Evolutionary conservation across 2,329 filamentous ascomycete species (phyloP).

Genomic region (Colletotrichum tofieldiae): DNA sequence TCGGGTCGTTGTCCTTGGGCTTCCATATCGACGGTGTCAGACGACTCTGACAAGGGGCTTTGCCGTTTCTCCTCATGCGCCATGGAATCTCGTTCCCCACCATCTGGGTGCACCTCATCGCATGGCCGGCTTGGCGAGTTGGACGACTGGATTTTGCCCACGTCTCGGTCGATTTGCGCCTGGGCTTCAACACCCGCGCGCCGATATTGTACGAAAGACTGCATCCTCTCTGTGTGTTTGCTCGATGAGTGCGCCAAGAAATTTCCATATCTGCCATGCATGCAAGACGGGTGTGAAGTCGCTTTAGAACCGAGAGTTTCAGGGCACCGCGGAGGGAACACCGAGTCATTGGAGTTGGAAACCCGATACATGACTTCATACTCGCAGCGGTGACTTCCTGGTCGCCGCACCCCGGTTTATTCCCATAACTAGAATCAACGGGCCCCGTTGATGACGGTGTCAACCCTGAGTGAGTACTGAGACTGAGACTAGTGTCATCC

Average conservation of each 20-base stretch:
- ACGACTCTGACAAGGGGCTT: not conserved
- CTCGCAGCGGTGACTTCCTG: not conserved
- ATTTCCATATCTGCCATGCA: not conserved
- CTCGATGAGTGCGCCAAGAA: not conserved
- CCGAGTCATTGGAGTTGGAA: constrained; percentile 12
- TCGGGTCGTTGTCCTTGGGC: not conserved
- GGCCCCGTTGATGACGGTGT: constrained; percentile 1
- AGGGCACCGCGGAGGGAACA: not conserved
- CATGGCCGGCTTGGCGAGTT: not conserved
- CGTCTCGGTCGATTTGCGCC: constrained; percentile 33
- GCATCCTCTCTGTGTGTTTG: constrained; percentile 1
- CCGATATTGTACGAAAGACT: constrained; percentile 31
- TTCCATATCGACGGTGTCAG: not conserved
- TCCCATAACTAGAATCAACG: not conserved
- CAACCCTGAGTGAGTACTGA: not conserved
- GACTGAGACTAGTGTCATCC: not conserved
- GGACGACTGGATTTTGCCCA: not conserved
- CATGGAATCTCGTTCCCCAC: not conserved
- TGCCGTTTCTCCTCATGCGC: not conserved
- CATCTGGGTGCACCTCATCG: not conserved
- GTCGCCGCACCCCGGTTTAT: constrained; percentile 2
- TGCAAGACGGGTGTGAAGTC: not conserved
- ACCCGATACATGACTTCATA: constrained; percentile 19
- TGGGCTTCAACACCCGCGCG: constrained; percentile 31
- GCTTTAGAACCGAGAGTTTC: not conserved